Percentiles rank a stretch among this genome's conserved stretches.
Evolutionary conservation across 345 rosid species (phyloP).

Genomic region (Cardiospermum halicacabum): DNA sequence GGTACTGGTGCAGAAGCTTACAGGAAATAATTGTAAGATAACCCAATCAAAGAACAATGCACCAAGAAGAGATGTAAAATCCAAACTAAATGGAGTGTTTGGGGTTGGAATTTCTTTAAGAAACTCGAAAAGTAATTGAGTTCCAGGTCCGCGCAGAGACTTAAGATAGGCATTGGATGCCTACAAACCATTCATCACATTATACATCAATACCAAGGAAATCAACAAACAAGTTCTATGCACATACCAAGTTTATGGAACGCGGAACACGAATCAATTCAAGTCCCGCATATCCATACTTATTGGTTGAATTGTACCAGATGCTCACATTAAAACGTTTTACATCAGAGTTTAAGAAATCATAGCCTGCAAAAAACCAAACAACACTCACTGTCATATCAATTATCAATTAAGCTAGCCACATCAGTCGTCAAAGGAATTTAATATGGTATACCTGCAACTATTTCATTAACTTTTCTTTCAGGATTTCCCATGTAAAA

Average conservation of each 20-base stretch:
- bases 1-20: constrained; percentile 36
- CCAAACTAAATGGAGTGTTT: constrained; percentile 37
- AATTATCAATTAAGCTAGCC: constrained; percentile 9
- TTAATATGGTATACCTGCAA: constrained; percentile 47
- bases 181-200: constrained; percentile 26
- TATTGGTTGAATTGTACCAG: constrained; percentile 79
- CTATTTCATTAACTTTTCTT: constrained; percentile 58
- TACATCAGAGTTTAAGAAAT: constrained; percentile 58
- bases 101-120: constrained; percentile 79
- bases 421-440: neutral
- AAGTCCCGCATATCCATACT: constrained; percentile 16
- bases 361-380: constrained; percentile 56
- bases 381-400: neutral
- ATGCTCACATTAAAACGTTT: constrained; percentile 55
- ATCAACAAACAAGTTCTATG: constrained; percentile 2
- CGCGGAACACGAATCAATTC: constrained; percentile 60
- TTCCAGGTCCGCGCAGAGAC: constrained; percentile 36
- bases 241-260: constrained; percentile 70
- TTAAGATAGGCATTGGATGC: constrained; percentile 81
- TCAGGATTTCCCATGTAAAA: constrained; percentile 58
- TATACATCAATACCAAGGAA: neutral
- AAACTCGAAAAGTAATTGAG: constrained; percentile 51
- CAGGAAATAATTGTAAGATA: constrained; percentile 75
- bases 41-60: constrained; percentile 82
- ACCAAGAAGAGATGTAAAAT: constrained; percentile 75